Base-by-base conservation (phyloP, 2,329 filamentous ascomycete genomes). In the Ophiocordyceps camponoti-saundersi region DNA sequence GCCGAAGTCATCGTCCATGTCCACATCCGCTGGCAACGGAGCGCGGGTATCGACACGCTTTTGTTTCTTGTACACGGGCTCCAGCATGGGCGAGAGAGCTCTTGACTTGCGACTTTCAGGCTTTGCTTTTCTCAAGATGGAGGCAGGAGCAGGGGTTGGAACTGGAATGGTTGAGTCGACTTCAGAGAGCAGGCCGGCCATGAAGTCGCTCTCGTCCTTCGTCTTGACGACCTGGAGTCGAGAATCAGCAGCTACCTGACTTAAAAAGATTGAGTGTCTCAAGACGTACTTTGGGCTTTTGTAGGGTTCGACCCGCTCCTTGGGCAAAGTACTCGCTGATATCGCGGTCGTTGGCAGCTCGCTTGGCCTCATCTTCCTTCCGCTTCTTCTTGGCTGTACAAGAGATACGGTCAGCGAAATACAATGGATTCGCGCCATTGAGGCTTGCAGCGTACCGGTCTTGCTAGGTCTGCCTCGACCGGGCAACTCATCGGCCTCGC, bases 281-380 rank as follows among this genome's bases (percentile, higher is more conserved):
- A 7, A 6, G 4, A 41, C 26, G 12, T 44, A 89, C 87, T 75
- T 95, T 96, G 18, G 83, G 73, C 61, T 95, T 96, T 15, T 81
- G 70, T 48, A 80, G 80, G 45, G 73, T 64, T 53, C 74, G 73
- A 49, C 70, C 69, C 32, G 77, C 75, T 47, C 86, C 87, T 55
- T 83, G 85, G 54, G 77, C 90, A 61, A 98, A 96, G 65, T 93
- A 98, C 57, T 93, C 90, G 64, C 82, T 88, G 60, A 98, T 96
- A 55, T 88, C 84, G 58, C 85, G 84, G 63, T 93, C 88, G 53
- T 88, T 86, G 61, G 85, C 88, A 55, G 94, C 85, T 57, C 83
- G 79, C 60, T 85, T 84, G 49, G 87, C 80, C 52, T 85, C 80
- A 49, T 95, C 88, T 54, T 94, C 86, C 56, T 95, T 85, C 16